Base-by-base conservation (phyloP, 805 yeast genomes). In the Peterozyma toletana region DNA sequence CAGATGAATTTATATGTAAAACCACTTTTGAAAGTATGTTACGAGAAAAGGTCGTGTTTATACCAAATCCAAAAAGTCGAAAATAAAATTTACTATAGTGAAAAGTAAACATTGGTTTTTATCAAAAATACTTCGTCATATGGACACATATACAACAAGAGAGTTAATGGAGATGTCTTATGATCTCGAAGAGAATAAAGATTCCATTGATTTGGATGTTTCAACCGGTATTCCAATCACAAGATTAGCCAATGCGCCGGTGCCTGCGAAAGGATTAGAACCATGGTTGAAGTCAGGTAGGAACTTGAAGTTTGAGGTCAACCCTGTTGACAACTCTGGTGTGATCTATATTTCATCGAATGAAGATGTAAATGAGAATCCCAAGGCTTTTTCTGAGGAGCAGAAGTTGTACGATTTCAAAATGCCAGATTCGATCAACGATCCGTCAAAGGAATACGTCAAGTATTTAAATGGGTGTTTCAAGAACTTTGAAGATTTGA, bases 401-500 rank as follows among this genome's bases (percentile, higher is more conserved):
- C 65, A 70, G 29, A 67, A 71, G 46, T 44, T 68, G 11, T 68
- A 63, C 44, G 71, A 75, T 3, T 71, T 73, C 21, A 57, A 54
- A 3, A 45, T 63, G 9, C 50, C 59, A 1, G 51, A 57, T 34
- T 64, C 68, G n/a, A 58, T 66, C 16, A 59, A 68, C 21, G 73
- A 66, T 36, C 62, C 65, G 29, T 65, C 77, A 1, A 52, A 54
- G 6, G 62, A 62, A 17, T 80, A 73, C 51, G 53, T 63, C 2
- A 56, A 67, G 10, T 83, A 77, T 49, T 68, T 78, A 35, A 71
- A 71, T 29, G 56, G 66, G 9, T 52, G 77, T 11, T 84, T 73
- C 57, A 75, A 75, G 48, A 63, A 72, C 2, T 71, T 80, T 48
- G 80, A 79, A 49, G 63, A 67, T 2, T 50, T 76, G 21, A 70